Base-by-base conservation (phyloP, 2,329 filamentous ascomycete species). In the Aspergillus sojae region DNA sequence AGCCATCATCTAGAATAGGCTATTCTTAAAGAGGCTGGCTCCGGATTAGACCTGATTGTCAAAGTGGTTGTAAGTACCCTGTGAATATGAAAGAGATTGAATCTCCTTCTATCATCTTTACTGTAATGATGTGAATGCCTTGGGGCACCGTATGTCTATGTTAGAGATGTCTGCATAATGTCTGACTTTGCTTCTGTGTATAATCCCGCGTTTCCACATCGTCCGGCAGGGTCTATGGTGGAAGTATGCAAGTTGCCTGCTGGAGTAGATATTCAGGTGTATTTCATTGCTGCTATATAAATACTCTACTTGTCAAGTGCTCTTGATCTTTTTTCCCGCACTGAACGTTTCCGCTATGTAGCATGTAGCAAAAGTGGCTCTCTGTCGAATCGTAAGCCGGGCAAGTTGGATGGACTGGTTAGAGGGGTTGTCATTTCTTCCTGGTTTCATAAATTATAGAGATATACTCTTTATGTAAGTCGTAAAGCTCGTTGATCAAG, bases 1-100 rank as follows among this genome's bases (percentile, higher is more conserved):
- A 14, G 43, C 81, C 69, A 84, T 90, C 65, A 82, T 85, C 39
- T 83, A 92, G 71, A 86, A 88, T 75, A 90, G 75, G 89, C 89
- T 45, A 91, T 96, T 60, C 87, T 96, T 56, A 84, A 88, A 66
- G 91, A 88, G 71, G 91, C 91, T 23, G 91, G 91, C 62, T 92
- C 89, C 23, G 85, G 84, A 52, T 83, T 96, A 65, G 80, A 86
- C 66, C 89, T 87, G 77, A 88, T 95, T 56, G 90, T 96, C 81
- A 95, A 96, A 85, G 90, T 91, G 72, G 90, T 87, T 43, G 59
- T 61, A 28, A 9, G 41, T 28, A 5, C 28, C 19, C 28, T 53
- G 34, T 34, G 11, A 19, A 7, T 26, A 7, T 3, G 23, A 12
- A 48, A 23, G 4, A 1, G 21, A 21, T 21, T 23, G 10, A 1